Base-by-base conservation (phyloP, 2,329 filamentous ascomycete species). In the Pseudogymnoascus sp. region DNA sequence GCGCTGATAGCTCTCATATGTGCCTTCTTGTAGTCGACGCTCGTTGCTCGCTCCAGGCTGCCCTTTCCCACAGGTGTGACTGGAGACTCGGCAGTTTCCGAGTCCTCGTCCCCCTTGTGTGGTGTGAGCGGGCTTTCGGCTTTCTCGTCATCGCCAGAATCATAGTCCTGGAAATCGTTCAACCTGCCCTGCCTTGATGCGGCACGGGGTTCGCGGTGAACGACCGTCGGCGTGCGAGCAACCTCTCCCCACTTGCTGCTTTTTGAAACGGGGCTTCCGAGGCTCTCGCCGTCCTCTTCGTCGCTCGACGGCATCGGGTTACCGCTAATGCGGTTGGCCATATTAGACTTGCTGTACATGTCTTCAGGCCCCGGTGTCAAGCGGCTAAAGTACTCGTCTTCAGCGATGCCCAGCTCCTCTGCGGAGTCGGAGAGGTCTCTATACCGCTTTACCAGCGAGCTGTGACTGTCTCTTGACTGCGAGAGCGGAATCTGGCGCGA, bases 1-100 rank as follows among this genome's bases (percentile, higher is more conserved):
- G 89, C 88, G 70, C 89, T 92, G 69, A 92, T 86, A 66, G 88
- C 88, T 61, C 87, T 82, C 17, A 79, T 83, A 68, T 92, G 89
- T 8, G 81, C 79, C 68, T 80, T 84, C 63, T 84, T 83, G 59
- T 69, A 62, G 64, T 88, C 84, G 63, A 93, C 79, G 73, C 88
- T 93, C 60, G 81, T 86, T 29, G 91, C 90, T 67, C 88, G 85
- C 68, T 86, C 83, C 29, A 86, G 68, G 60, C 76, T 69, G 7
- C 33, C 51, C 6, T 31, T 9, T 8, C 36, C 55, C 6, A 51
- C 44, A 17, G 55, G 59, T 5, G 36, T 36, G 1, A 59, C 55
- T 25, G 55, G 55, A 13, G 33, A 36, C 31, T 59, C 41, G 13
- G 65, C 67, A 44, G 63, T 58, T n/a, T 62, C 63, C 35, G 25